phyloP scores from a whole-genome alignment of 1,284 basidiomycete species.

The Trametes polyzona region DNA sequence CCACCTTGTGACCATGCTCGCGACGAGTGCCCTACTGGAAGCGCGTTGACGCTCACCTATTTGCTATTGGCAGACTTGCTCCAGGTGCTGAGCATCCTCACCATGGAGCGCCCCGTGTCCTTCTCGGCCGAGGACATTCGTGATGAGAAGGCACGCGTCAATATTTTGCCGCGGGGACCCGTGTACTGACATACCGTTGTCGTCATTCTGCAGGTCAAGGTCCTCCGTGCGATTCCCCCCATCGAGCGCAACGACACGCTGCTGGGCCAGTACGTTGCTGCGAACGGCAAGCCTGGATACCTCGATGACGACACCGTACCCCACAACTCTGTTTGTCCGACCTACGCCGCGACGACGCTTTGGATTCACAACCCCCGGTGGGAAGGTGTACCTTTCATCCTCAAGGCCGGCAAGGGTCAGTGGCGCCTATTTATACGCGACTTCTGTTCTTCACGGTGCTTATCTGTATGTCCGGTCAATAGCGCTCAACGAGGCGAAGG shows the following conservation, averaged over 20 bases:
- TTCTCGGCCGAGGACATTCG: conserved; percentile 96
- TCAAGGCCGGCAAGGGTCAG: conserved; percentile 95
- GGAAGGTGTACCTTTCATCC: conserved; percentile 97
- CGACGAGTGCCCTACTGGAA: background rate
- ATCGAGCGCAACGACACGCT: conserved; percentile 80
- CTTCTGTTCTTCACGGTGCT: conserved; percentile 4
- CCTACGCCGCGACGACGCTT: conserved; percentile 86
- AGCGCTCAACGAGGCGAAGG: conserved; percentile 97
- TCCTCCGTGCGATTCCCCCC: conserved; percentile 86
- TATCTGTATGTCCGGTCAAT: conserved; percentile 4
- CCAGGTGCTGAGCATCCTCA: conserved; percentile 89
- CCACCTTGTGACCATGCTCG: background rate
- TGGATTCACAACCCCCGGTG: conserved; percentile 94
- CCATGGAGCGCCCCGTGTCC: conserved; percentile 98
- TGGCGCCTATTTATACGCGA: conserved; percentile 1
- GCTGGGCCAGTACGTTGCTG: conserved; percentile 89
- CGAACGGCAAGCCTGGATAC: conserved; percentile 94
- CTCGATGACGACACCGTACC: conserved; percentile 95
- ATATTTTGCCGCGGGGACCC: conserved; percentile 16
- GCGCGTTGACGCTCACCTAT: conserved; percentile 11
- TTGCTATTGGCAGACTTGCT: conserved; percentile 68
- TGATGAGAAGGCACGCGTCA: conserved; percentile 82
- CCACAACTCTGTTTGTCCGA: conserved; percentile 88
- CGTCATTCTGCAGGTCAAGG: conserved; percentile 77
- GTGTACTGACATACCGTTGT: conserved; percentile 15